phyloP scores from a whole-genome alignment of 352 stramenopile genomes.

The Phytophthora palmivora region DNA sequence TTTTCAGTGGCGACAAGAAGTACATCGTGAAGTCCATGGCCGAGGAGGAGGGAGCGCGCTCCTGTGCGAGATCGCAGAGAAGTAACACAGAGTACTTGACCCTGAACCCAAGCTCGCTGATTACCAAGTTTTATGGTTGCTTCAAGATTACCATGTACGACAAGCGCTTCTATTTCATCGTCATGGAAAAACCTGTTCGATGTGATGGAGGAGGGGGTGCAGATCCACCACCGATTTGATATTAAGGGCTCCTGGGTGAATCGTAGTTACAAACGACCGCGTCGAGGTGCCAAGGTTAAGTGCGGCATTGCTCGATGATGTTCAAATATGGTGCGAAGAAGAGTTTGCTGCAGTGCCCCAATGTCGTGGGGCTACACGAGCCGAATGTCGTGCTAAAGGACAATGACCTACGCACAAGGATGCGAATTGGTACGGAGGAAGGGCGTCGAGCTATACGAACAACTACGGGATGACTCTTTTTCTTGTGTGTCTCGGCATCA shows the following conservation, averaged over 20 bases:
- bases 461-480: constrained; percentile 79
- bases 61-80: constrained; percentile 82
- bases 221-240: constrained; percentile 90
- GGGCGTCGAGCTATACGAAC: constrained; percentile 68
- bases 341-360: constrained; percentile 71
- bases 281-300: constrained; percentile 78
- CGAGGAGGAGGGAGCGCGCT: constrained; percentile 80
- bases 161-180: constrained; percentile 92
- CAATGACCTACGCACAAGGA: constrained; percentile 82
- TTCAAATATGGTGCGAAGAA: constrained; percentile 84
- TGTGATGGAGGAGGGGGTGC: constrained; percentile 60
- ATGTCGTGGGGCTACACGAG: constrained; percentile 81
- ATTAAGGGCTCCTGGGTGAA: constrained; percentile 94
- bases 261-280: constrained; percentile 81
- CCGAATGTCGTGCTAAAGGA: constrained; percentile 90
- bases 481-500: constrained; percentile 84
- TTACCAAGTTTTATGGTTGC: constrained; percentile 92
- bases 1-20: constrained; percentile 90
- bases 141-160: constrained; percentile 92
- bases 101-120: constrained; percentile 68
- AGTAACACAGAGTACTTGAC: constrained; percentile 90
- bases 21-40: constrained; percentile 93
- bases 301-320: constrained; percentile 88
- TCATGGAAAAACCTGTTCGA: constrained; percentile 95
- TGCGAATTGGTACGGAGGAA: constrained; percentile 72